These are phyloP conservation scores for Pestalotiopsis sp. DNA, from an alignment of 2,329 filamentous ascomycete genomes.

Conservation along the genomic window DNA sequence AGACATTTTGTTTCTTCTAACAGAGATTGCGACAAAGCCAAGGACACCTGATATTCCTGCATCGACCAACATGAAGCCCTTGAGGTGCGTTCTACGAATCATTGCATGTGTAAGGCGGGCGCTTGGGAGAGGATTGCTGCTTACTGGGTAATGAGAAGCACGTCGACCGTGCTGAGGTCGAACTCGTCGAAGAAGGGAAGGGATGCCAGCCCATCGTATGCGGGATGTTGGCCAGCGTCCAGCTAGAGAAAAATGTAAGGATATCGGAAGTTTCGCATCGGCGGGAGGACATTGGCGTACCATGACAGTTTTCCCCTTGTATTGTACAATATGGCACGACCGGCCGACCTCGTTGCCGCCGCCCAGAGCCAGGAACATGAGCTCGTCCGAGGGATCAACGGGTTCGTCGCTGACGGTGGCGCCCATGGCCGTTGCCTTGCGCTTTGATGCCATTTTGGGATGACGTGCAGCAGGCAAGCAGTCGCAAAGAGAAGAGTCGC, in stretches of 20 bases:
- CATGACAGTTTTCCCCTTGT: slow-evolving; percentile 99
- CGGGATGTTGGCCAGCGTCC: slow-evolving; percentile 95
- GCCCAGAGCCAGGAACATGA: slow-evolving; percentile 90
- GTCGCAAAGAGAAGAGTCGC: background rate
- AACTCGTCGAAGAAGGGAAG: slow-evolving; percentile 99
- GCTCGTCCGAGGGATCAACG: slow-evolving; percentile 88
- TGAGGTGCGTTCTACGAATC: slow-evolving; percentile 15
- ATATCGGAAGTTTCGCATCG: background rate
- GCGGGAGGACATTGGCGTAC: slow-evolving; percentile 48
- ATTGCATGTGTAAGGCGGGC: background rate
- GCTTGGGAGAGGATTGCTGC: slow-evolving; percentile 37
- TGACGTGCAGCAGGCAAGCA: background rate
- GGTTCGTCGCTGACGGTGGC: slow-evolving; percentile 72
- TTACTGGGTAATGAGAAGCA: slow-evolving; percentile 99
- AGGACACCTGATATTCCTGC: slow-evolving; percentile 24
- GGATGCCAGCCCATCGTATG: slow-evolving; percentile 89
- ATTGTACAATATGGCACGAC: slow-evolving; percentile 97
- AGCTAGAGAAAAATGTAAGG: slow-evolving; percentile 56
- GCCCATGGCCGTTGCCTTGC: slow-evolving; percentile 79
- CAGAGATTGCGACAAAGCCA: background rate
- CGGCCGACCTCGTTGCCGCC: slow-evolving; percentile 96
- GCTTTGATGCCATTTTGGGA: slow-evolving; percentile 79
- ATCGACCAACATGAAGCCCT: slow-evolving; percentile 20
- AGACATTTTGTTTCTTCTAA: slow-evolving; percentile 7
- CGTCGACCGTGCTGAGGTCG: slow-evolving; percentile 93